Percentiles rank a stretch among this genome's conserved stretches.
Conservation (phyloP, 805 yeast genomes). For the fission yeast (Schizosaccharomyces pombe) region DNA sequence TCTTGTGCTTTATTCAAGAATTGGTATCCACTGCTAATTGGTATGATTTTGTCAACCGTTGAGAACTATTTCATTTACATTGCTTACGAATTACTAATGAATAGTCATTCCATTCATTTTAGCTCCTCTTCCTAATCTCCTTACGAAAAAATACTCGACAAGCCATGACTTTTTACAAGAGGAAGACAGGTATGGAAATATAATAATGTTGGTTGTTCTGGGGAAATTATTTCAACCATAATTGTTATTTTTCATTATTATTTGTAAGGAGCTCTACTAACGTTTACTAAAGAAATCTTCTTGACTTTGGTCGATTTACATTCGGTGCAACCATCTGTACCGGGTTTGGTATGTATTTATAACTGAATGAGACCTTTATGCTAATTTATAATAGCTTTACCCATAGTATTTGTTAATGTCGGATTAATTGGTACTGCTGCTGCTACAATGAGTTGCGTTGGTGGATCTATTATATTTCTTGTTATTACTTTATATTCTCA, state of each 20-base stretch:
- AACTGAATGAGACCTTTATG: not conserved
- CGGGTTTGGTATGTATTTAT: not conserved
- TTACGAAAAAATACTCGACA: not conserved
- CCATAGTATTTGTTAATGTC: not conserved
- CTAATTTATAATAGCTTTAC: not conserved
- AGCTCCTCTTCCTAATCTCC: not conserved
- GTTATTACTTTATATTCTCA: not conserved
- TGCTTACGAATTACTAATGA: too few relatives aligned
- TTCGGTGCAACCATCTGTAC: not conserved
- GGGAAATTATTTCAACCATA: too few relatives aligned
- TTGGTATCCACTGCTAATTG: constrained; percentile 71
- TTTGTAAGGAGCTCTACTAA: too few relatives aligned
- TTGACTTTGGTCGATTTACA: not conserved
- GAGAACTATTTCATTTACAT: too few relatives aligned
- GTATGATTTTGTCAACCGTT: constrained; percentile 15
- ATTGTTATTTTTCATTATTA: too few relatives aligned
- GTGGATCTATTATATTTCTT: not conserved
- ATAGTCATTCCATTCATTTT: not conserved
- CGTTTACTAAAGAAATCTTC: not conserved
- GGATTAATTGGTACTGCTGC: not conserved
- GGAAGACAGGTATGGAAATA: constrained; percentile 2
- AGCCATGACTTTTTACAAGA: constrained; percentile 2
- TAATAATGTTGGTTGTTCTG: too few relatives aligned
- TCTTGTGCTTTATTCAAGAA: constrained; percentile 74
- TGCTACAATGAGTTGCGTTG: not conserved